Conservation (phyloP, 2,329 filamentous ascomycete species). For the Thermomyces lanuginosus region DNA sequence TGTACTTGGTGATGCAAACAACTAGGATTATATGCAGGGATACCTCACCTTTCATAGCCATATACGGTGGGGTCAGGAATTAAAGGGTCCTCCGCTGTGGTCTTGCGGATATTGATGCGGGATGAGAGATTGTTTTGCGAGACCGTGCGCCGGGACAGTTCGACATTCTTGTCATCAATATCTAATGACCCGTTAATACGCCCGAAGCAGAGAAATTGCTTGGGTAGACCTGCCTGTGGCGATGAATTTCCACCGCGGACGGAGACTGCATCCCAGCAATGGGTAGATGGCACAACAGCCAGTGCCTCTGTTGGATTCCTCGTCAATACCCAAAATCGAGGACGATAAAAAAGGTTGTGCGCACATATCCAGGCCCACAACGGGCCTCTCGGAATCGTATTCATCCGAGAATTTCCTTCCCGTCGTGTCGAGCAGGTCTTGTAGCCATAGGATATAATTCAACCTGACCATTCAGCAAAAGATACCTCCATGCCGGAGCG, state of each 20-base stretch:
- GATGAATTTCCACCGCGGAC: slow-evolving; percentile 54
- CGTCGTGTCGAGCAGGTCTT: slow-evolving; percentile 60
- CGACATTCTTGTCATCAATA: slow-evolving; percentile 54
- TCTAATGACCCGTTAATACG: slow-evolving; percentile 39
- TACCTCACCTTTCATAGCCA: neutral
- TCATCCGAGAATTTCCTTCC: slow-evolving; percentile 30
- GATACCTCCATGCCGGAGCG: slow-evolving; percentile 3
- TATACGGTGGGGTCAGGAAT: slow-evolving; percentile 45
- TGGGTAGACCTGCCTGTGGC: slow-evolving; percentile 38
- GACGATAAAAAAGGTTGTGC: slow-evolving; percentile 1
- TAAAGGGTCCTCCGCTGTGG: slow-evolving; percentile 36
- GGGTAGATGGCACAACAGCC: slow-evolving; percentile 88
- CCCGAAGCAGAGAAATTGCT: neutral
- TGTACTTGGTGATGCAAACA: neutral
- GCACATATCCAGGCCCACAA: slow-evolving; percentile 61
- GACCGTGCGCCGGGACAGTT: slow-evolving; percentile 52
- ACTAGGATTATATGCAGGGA: slow-evolving; percentile 1
- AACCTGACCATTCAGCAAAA: slow-evolving; percentile 37
- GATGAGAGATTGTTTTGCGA: slow-evolving; percentile 45
- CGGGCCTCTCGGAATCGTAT: slow-evolving; percentile 38
- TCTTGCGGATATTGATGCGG: slow-evolving; percentile 48
- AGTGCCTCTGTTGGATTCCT: slow-evolving; percentile 44
- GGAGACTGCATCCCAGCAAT: slow-evolving; percentile 55
- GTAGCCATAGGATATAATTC: slow-evolving; percentile 84
- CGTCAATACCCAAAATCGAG: slow-evolving; percentile 2